Evolutionary conservation across 352 stramenopile genomes (phyloP), one percentile per base, ranked within the genome.

Genomic region (Phytophthora cryptogea): DNA sequence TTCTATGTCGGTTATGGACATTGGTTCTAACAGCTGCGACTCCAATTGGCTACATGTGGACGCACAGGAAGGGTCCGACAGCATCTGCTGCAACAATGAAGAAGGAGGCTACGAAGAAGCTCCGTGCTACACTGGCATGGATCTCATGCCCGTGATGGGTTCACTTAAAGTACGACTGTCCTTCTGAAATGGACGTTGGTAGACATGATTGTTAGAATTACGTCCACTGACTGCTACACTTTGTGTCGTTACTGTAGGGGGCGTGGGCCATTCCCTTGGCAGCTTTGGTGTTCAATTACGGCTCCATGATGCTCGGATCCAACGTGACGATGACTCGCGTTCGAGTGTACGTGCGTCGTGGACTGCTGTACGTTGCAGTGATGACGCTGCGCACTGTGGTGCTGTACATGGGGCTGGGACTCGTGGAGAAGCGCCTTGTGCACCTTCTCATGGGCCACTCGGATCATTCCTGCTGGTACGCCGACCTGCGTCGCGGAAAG

Each of bases 101-200:
- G 54, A 40, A 9, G 60, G 54, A 8, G 64, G 54, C 14, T 72
- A 68, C 26, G 45, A 41, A 28, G n/a, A 56, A 17, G 52, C 43
- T 11, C 83, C 83, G 16, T 93, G 83, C 54, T 89, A 93, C 69
- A 43, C 31, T n/a, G 78, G 66, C 65, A 91, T 93, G 81, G 70
- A 72, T 33, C 62, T 86, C 28, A 71, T 79, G 66, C 63, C 70
- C 26, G 63, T 87, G 28, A 43, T 90, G 26, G 58, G 68, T 1
- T 83, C 76, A 10, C 43, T 72, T 9, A 54, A 88, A 50, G 74
- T 83, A 33, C 11, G 49, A 56, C 14, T 27, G n/a, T 47, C 13
- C 20, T 41, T 1, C n/a, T 41, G 10, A 41, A 30, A 17, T 32
- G 36, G 39, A 35, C 31, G 32, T 4, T 45, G 10, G 16, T 39